Conservation (phyloP, 208 protist species). For the Leishmania braziliensis region DNA sequence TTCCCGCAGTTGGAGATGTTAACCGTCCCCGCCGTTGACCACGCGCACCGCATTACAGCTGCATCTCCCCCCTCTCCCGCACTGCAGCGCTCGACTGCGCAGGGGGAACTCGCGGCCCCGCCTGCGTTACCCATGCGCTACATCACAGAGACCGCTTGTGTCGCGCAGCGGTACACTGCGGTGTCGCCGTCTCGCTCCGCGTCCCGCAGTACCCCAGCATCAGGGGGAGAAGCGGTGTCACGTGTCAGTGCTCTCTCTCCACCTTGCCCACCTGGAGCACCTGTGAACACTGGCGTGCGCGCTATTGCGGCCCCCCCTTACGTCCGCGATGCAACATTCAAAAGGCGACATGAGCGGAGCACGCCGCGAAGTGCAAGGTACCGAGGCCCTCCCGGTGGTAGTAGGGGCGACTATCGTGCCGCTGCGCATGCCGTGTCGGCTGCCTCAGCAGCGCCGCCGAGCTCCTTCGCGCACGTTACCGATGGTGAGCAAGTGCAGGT, state of each 20-base stretch:
- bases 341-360: neutral
- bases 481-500: neutral
- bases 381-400: neutral
- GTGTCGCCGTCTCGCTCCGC: neutral
- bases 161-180: neutral
- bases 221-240: neutral
- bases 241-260: neutral
- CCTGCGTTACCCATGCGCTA: neutral
- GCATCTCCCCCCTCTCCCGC: no score
- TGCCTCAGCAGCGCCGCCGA: neutral
- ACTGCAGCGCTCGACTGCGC: neutral
- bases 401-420: neutral
- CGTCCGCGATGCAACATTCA: conserved; percentile 1
- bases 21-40: neutral
- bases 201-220: no score
- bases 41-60: neutral
- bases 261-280: neutral
- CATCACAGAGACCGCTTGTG: neutral
- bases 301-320: conserved; percentile 9
- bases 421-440: neutral
- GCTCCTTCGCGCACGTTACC: neutral
- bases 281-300: neutral
- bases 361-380: neutral
- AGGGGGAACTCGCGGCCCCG: neutral
- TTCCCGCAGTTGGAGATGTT: neutral